These are phyloP conservation scores for Trametes cingulata DNA, from an alignment of 768 basidiomycete genomes.

Conservation along the genomic window DNA sequence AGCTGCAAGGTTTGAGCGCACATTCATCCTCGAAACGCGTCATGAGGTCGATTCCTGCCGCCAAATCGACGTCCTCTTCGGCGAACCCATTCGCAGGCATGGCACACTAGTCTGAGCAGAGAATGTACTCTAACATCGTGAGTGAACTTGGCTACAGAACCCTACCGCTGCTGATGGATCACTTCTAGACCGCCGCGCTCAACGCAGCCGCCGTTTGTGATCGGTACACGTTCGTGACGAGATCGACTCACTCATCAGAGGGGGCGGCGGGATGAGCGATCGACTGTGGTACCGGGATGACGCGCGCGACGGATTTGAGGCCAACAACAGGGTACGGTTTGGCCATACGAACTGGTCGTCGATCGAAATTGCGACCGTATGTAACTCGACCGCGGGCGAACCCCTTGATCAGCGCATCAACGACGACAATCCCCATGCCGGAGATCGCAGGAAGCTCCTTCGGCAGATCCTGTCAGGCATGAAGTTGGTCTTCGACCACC, in stretches of 20 bases:
- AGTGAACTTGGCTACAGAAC: too few species aligned
- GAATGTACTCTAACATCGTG: too few species aligned
- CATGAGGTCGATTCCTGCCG: too few species aligned
- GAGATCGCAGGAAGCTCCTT: background rate
- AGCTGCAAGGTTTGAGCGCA: too few species aligned
- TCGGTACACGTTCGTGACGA: background rate
- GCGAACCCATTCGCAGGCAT: too few species aligned
- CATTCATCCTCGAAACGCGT: too few species aligned
- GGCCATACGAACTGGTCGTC: background rate
- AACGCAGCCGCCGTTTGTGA: background rate
- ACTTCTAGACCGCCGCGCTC: background rate
- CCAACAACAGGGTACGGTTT: too few species aligned
- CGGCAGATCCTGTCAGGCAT: slow-evolving; percentile 3
- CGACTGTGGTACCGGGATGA: background rate
- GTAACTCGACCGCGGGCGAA: background rate
- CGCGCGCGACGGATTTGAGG: background rate
- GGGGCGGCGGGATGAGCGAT: background rate
- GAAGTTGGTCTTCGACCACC: background rate
- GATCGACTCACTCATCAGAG: background rate
- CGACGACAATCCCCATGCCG: background rate
- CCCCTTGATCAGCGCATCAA: background rate
- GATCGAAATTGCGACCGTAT: slow-evolving; percentile 8
- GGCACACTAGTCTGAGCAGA: too few species aligned
- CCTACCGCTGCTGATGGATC: background rate
- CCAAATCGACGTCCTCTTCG: too few species aligned